Evolutionary conservation across 2,329 filamentous ascomycete species (phyloP).

Genomic region (Corynespora cassiicola): DNA sequence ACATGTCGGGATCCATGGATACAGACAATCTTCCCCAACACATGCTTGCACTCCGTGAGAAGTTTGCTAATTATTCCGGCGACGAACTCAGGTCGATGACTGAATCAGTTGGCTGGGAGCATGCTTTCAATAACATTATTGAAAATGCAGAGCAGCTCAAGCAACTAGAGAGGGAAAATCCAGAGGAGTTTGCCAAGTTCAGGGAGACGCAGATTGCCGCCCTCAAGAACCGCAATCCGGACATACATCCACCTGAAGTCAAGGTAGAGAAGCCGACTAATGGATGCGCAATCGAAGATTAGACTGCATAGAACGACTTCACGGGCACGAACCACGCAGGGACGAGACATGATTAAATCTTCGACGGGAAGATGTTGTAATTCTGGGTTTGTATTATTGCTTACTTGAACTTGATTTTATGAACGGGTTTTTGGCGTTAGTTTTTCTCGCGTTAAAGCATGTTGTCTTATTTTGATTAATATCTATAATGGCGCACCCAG

Average conservation of each 20-base stretch:
- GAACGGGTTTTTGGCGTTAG: too few species aligned
- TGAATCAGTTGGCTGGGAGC: constrained; percentile 65
- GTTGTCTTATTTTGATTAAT: too few species aligned
- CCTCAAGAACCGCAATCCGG: constrained; percentile 41
- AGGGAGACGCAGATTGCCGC: constrained; percentile 46
- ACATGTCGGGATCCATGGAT: constrained; percentile 41
- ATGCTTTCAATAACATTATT: constrained; percentile 67
- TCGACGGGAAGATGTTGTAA: too few species aligned
- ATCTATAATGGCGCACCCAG: too few species aligned
- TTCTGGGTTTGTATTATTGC: too few species aligned
- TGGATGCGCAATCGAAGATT: constrained; percentile 24
- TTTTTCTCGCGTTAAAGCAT: too few species aligned
- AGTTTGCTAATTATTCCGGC: constrained; percentile 69
- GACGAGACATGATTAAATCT: too few species aligned
- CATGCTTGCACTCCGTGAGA: constrained; percentile 63
- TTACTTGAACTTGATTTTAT: too few species aligned
- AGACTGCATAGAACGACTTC: too few species aligned
- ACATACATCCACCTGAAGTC: constrained; percentile 11
- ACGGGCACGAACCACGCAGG: too few species aligned
- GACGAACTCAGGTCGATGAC: constrained; percentile 62
- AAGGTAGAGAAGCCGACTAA: not conserved
- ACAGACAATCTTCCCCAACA: constrained; percentile 45
- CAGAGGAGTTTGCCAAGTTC: constrained; percentile 38
- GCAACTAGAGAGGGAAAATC: constrained; percentile 56
- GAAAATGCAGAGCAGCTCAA: constrained; percentile 72